Evolutionary conservation across 306 rosid genomes (phyloP).

Genomic region (Herpetospermum pedunculosum): DNA sequence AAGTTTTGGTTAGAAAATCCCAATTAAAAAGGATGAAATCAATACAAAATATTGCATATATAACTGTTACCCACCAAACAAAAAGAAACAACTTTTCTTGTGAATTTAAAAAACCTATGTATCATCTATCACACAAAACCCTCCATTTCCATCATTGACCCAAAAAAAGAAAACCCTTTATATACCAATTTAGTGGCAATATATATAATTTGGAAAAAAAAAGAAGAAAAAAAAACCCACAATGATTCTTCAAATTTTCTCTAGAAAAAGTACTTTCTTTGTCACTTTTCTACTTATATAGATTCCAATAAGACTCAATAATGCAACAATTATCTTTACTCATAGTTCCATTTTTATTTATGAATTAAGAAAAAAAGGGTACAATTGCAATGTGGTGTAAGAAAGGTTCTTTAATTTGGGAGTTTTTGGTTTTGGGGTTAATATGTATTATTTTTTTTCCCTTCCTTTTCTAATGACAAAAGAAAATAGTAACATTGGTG

Average conservation of each 20-base stretch:
- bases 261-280: background rate
- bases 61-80: constrained; percentile 1
- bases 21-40: background rate
- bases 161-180: background rate
- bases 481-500: background rate
- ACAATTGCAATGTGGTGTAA: background rate
- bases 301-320: background rate
- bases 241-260: background rate
- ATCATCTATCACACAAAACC: background rate
- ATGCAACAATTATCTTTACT: background rate
- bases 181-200: background rate
- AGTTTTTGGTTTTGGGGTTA: background rate
- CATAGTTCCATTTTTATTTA: background rate
- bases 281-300: background rate
- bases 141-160: background rate
- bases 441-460: background rate
- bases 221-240: background rate
- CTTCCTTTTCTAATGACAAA: background rate
- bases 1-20: background rate
- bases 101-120: background rate
- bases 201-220: background rate
- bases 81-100: background rate
- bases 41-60: background rate
- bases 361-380: background rate
- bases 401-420: background rate